Base-by-base conservation (phyloP, 2,329 filamentous ascomycete species). In the Xylaria digitata region DNA sequence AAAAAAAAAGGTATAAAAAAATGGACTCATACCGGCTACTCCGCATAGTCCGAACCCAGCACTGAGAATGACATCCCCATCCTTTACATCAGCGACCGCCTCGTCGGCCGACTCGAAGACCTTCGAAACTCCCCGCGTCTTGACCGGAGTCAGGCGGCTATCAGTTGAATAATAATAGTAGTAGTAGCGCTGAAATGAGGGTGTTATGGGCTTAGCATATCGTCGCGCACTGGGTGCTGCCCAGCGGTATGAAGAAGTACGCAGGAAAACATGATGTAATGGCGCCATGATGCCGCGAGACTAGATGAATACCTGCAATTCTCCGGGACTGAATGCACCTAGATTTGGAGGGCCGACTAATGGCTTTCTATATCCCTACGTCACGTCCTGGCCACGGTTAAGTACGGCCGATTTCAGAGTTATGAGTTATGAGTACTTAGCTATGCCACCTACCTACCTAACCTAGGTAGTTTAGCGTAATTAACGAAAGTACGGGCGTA, bases 21-120 rank as follows among this genome's bases (percentile, higher is more conserved):
- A 11, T 32, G 15, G 21, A 32, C 34, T 61, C 81, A 61, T 80
- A 89, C 88, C 87, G 61, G 89, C 88, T 19, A 94, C 90, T 70
- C 92, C 92, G 72, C 91, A 94, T 13, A 95, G 85, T n/a, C 92
- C 92, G 77, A 95, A 95, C 1, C 92, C 92, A 17, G 92, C 90
- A 75, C 91, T 93, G 62, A 95, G 82, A 42, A 95, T 83, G 0
- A 87, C 91, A 11, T 88, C 89, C 61, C 91, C 87, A 73, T 90
- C 90, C 75, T 89, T 83, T 63, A 94, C 81, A 75, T 93, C 91
- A 2, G 87, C 86, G 46, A 94, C 86, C 6, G 92, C 92, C 48
- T 87, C 87, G 69, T 90, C 89, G 19, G 90, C 90, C 3, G 83
- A 86, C 2, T 76, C 76, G 71, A 80, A 86, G 1, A 87, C 72